Conservation (phyloP, 371 early-diverging fungal genomes). For the Circinella minor region DNA sequence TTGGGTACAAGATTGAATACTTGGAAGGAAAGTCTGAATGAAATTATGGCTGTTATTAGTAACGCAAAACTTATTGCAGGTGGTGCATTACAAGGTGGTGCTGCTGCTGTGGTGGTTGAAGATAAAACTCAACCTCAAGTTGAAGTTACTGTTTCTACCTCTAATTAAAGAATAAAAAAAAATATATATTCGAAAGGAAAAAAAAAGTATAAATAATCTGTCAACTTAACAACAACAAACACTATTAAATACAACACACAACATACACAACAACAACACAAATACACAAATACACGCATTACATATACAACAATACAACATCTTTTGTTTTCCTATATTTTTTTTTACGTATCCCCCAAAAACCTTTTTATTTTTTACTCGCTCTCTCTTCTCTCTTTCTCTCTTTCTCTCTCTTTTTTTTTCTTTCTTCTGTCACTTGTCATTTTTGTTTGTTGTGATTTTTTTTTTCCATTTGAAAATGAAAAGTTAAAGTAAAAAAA, state of each 20-base stretch:
- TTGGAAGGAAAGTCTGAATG: slow-evolving; percentile 83
- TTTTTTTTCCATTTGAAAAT: not conserved
- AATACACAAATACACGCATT: not conserved
- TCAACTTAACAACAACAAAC: too few relatives aligned
- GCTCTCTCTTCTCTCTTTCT: not conserved
- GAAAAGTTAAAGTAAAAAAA: slow-evolving; percentile 2
- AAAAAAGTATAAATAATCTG: too few relatives aligned
- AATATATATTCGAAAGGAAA: not conserved
- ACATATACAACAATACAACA: not conserved
- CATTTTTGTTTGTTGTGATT: not conserved
- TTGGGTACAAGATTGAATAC: slow-evolving; percentile 70
- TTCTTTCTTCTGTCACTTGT: not conserved
- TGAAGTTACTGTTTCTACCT: slow-evolving; percentile 19
- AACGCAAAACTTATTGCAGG: slow-evolving; percentile 81
- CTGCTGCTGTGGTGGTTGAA: slow-evolving; percentile 42
- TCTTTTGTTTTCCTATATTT: too few relatives aligned
- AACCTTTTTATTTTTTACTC: too few relatives aligned
- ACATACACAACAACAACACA: not conserved
- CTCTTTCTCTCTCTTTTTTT: not conserved
- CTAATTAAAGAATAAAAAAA: slow-evolving; percentile 9
- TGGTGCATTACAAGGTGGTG: slow-evolving; percentile 47
- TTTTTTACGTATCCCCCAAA: too few relatives aligned
- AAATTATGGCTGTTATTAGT: slow-evolving; percentile 80
- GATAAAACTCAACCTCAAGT: slow-evolving; percentile 36
- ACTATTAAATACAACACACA: too few relatives aligned